These are phyloP conservation scores for Singerocomus inundabilis DNA, from an alignment of 1,284 basidiomycete species.

Conservation along the genomic window DNA sequence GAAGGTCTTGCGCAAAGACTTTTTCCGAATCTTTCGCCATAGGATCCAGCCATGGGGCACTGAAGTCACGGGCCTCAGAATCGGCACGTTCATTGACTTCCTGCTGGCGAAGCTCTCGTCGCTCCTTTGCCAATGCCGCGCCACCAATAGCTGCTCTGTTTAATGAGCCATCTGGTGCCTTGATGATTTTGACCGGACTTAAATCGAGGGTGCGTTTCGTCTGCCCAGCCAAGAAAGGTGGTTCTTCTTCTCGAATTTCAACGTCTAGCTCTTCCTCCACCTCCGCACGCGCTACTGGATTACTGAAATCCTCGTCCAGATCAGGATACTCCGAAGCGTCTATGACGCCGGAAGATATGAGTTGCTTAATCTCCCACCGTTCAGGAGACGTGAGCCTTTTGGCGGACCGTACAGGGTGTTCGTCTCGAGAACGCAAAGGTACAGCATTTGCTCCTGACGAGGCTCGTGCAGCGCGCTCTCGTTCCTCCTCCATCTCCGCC, in stretches of 20 bases:
- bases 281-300: constrained; percentile 77
- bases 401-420: constrained; percentile 65
- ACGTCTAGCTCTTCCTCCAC: constrained; percentile 97
- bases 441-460: constrained; percentile 67
- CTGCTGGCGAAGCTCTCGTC: constrained; percentile 90
- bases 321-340: constrained; percentile 96
- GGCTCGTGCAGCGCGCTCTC: constrained; percentile 56
- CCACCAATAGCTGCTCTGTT: constrained; percentile 95
- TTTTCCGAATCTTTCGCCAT: constrained; percentile 89
- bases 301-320: constrained; percentile 86
- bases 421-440: constrained; percentile 56
- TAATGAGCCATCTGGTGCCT: constrained; percentile 91
- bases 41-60: constrained; percentile 95
- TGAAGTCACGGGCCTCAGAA: constrained; percentile 90
- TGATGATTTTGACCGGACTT: constrained; percentile 96
- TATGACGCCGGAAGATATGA: constrained; percentile 93
- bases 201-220: constrained; percentile 94
- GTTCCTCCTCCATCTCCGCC: constrained; percentile 85
- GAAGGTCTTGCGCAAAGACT: constrained; percentile 91
- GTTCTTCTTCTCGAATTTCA: constrained; percentile 96
- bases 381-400: constrained; percentile 96
- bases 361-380: constrained; percentile 98
- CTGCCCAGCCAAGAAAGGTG: constrained; percentile 94
- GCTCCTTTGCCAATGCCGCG: constrained; percentile 91
- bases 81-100: constrained; percentile 95